Conservation (phyloP, 768 basidiomycete genomes). For the Rossbeevera mucosa region DNA sequence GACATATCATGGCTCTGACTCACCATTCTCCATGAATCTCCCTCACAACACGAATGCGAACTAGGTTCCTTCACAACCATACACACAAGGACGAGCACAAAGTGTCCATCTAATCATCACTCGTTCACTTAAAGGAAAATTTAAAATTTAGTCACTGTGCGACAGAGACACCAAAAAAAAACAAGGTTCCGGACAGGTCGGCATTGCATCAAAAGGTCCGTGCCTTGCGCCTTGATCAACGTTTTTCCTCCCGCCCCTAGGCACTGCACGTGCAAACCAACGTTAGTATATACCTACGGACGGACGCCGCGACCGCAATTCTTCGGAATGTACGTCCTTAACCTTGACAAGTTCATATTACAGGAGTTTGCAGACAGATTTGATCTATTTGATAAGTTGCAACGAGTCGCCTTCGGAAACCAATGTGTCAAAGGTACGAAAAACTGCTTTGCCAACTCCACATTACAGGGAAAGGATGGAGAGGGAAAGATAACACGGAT, state of each 20-base stretch:
- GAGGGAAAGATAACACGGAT: not conserved
- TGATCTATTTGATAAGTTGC: not conserved
- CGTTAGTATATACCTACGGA: not conserved
- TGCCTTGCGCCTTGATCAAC: not conserved
- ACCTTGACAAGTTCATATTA: not conserved
- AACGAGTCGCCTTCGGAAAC: not conserved
- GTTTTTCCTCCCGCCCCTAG: not conserved
- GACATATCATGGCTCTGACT: not conserved
- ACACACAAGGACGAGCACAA: not conserved
- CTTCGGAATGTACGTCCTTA: not conserved
- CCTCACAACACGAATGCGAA: not conserved
- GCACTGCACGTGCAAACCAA: not conserved
- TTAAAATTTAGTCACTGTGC: not conserved
- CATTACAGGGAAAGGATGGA: not conserved
- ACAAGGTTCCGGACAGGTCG: conserved; percentile 29
- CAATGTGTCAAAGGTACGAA: not conserved
- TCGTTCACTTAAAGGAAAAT: not conserved
- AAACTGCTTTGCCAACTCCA: not conserved
- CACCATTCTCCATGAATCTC: not conserved
- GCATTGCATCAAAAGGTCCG: conserved; percentile 2
- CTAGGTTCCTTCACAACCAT: not conserved
- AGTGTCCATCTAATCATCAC: not conserved
- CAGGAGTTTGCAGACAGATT: not conserved
- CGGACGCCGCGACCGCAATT: not conserved
- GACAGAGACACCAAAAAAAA: conserved; percentile 1